Conservation (phyloP, 2,329 filamentous ascomycete species). For the Arthroderma uncinatum region DNA sequence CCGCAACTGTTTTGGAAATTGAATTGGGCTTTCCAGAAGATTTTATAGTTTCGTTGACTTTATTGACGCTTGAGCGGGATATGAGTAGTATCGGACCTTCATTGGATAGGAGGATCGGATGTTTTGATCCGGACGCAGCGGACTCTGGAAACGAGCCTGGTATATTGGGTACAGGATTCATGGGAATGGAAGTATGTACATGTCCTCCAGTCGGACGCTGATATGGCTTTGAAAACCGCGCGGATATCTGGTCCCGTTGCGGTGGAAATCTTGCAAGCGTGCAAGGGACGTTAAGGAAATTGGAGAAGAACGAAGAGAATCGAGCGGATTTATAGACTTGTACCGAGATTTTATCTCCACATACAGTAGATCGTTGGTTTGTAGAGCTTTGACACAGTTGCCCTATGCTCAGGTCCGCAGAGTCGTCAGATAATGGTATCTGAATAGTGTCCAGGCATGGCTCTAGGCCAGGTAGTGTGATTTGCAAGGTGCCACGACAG, state of each 20-base stretch:
- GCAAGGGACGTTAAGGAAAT: constrained; percentile 65
- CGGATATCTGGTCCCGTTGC: constrained; percentile 39
- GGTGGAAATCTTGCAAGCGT: constrained; percentile 73
- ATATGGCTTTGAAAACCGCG: constrained; percentile 54
- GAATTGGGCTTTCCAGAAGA: constrained; percentile 25
- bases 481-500: constrained; percentile 50
- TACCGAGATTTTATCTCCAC: constrained; percentile 64
- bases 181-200: constrained; percentile 35
- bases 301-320: constrained; percentile 68
- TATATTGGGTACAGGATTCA: constrained; percentile 19
- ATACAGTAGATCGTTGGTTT: constrained; percentile 56
- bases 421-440: background rate
- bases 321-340: constrained; percentile 55
- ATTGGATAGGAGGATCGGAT: constrained; percentile 69
- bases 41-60: constrained; percentile 63
- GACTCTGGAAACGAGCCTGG: constrained; percentile 44
- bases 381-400: constrained; percentile 40
- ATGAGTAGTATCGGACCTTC: constrained; percentile 87
- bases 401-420: background rate
- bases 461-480: constrained; percentile 38
- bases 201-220: background rate
- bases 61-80: constrained; percentile 65
- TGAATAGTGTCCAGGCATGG: background rate
- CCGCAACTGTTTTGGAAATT: constrained; percentile 46
- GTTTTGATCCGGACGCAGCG: constrained; percentile 34